These are phyloP conservation scores for Amanita muscaria DNA, from an alignment of 768 basidiomycete species.

Conservation along the genomic window DNA sequence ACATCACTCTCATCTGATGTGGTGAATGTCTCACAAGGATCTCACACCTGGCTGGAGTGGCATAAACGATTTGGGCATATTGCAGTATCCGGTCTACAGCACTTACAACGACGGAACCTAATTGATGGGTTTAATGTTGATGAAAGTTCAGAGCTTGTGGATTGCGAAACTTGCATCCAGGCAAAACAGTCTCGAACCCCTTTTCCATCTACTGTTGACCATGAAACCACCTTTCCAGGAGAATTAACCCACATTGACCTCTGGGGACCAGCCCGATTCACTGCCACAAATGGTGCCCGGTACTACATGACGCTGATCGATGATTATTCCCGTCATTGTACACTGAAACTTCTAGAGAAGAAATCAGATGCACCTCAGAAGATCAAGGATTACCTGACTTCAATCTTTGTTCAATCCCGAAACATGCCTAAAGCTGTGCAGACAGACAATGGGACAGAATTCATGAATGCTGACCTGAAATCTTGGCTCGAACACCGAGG, in stretches of 20 bases:
- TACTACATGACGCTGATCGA: slow-evolving; percentile 2
- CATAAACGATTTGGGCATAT: not conserved
- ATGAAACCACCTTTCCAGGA: not conserved
- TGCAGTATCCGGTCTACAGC: slow-evolving; percentile 5
- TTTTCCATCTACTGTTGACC: not conserved
- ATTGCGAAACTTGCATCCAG: not conserved
- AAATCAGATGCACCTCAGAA: not conserved
- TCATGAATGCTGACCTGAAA: not conserved
- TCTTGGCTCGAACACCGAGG: not conserved
- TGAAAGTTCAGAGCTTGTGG: not conserved
- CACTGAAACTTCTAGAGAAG: not conserved
- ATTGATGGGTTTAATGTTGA: not conserved
- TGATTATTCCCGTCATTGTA: not conserved
- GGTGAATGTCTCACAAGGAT: too few species aligned
- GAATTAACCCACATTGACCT: not conserved
- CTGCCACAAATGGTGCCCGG: not conserved
- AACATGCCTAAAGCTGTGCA: not conserved
- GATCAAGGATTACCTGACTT: not conserved
- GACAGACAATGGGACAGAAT: slow-evolving; percentile 1
- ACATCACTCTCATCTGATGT: too few species aligned
- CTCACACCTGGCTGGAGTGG: slow-evolving; percentile 1
- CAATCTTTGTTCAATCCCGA: not conserved
- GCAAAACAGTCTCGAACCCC: not conserved
- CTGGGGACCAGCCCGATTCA: not conserved
- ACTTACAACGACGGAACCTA: not conserved